These are phyloP conservation scores for Colletotrichum echinochloae DNA, from an alignment of 2,329 filamentous ascomycete species.

Conservation along the genomic window DNA sequence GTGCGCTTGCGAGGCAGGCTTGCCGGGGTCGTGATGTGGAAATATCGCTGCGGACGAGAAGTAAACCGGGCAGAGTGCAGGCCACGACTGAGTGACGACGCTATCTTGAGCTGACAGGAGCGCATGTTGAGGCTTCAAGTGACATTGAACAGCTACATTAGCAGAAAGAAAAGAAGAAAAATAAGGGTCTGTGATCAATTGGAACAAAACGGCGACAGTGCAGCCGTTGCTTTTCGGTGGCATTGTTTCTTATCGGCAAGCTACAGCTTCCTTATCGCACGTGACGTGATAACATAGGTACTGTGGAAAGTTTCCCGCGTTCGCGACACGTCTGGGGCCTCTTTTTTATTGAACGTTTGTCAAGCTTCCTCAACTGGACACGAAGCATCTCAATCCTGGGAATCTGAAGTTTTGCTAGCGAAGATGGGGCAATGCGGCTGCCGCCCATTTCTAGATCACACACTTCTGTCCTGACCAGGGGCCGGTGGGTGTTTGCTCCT, in stretches of 20 bases:
- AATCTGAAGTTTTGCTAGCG: slow-evolving; percentile 8
- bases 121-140: slow-evolving; percentile 31
- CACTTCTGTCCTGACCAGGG: slow-evolving; percentile 30
- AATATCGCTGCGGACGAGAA: slow-evolving; percentile 48
- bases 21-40: slow-evolving; percentile 60
- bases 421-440: slow-evolving; percentile 42
- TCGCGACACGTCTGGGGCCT: background rate
- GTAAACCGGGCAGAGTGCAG: slow-evolving; percentile 25
- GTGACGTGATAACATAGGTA: slow-evolving; percentile 21
- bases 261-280: slow-evolving; percentile 16
- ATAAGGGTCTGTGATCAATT: background rate
- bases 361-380: slow-evolving; percentile 7
- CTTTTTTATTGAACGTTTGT: background rate
- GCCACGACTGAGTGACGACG: slow-evolving; percentile 34
- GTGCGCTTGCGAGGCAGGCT: slow-evolving; percentile 65
- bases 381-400: slow-evolving; percentile 18
- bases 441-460: slow-evolving; percentile 29
- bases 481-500: slow-evolving; percentile 19
- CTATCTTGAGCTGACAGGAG: slow-evolving; percentile 29
- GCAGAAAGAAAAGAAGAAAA: background rate
- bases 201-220: background rate
- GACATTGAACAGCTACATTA: slow-evolving; percentile 24
- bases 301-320: slow-evolving; percentile 10
- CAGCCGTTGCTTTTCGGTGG: slow-evolving; percentile 1
- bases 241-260: slow-evolving; percentile 6